Evolutionary conservation across 2,329 filamentous ascomycete genomes (phyloP), one percentile per base, ranked within the genome.

Genomic region (Coniella lustricola): DNA sequence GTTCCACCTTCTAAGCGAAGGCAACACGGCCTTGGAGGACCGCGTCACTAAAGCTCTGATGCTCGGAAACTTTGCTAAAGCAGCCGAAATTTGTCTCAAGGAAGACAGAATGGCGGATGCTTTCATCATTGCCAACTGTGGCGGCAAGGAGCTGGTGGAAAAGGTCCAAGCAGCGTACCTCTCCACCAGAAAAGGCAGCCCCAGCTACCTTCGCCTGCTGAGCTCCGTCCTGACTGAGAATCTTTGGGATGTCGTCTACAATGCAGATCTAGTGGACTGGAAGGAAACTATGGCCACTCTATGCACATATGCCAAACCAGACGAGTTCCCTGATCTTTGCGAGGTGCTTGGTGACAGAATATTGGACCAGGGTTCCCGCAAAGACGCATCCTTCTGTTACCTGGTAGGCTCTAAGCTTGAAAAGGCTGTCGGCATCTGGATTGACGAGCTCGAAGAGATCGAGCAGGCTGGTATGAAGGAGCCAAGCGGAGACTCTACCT

Each of bases 81-180:
- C 93, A 16, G 84, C 95, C 50, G 87, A 94, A 49, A 81, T 95
- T 44, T 95, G 90, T 59, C 71, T 98, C 14, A 83, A 87, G 60
- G 89, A 96, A 65, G 83, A 94, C 56, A 83, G 90, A 46, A 82
- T 97, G 64, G 93, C 93, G 0, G 93, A 98, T 69, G 93, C 93
- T 34, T 95, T 98, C 68, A 89, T 98, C 73, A 91, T 98, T 62
- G 93, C 94, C 40, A 95, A 97, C 60, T 97, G 90, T 60, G 90
- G 93, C 50, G 93, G 91, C 42, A 89, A 95, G 64, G 86, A 90
- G 56, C 85, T 95, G 52, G 85, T 97, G 37, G 89, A 95, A 60
- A 96, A 95, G 71, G 91, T 91, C 4, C 93, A 97, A 67, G 78
- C 86, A 52, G 83, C 90, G 12, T 98, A 98, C 64, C 81, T 98